Percentiles rank a stretch among this genome's conserved stretches.
phyloP scores from a whole-genome alignment of 2,329 filamentous ascomycete genomes.

The Colletotrichum neosansevieriae region DNA sequence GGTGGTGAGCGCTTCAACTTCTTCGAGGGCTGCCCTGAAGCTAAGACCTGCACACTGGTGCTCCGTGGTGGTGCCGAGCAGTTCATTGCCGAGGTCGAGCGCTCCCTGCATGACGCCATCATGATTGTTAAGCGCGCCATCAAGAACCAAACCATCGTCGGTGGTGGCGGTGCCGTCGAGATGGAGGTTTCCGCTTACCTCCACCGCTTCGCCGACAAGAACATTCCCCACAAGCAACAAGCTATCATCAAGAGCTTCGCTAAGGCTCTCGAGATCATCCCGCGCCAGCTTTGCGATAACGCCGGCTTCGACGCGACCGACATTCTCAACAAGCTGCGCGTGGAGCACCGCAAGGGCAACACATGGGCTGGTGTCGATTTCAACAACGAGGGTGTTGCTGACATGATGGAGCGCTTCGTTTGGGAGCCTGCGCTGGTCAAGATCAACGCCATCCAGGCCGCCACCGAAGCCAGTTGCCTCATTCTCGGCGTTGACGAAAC shows the following conservation, averaged over 20 bases:
- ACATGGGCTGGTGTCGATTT: conserved; percentile 98
- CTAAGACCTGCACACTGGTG: conserved; percentile 96
- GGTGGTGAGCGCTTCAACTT: conserved; percentile 98
- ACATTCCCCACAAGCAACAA: conserved; percentile 95
- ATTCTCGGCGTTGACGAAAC: conserved; percentile 98
- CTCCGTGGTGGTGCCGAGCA: conserved; percentile 97
- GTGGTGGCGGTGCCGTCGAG: conserved; percentile 92
- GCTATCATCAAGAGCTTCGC: conserved; percentile 98
- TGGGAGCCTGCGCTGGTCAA: conserved; percentile 98
- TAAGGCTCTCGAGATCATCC: conserved; percentile 96
- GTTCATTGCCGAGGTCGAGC: conserved; percentile 98
- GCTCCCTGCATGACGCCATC: conserved; percentile 97
- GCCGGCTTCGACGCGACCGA: conserved; percentile 98
- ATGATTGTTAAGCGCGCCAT: conserved; percentile 99
- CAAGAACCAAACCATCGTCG: conserved; percentile 93
- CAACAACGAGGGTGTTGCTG: conserved; percentile 86
- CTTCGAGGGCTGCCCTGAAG: conserved; percentile 94
- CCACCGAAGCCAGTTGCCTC: conserved; percentile 93
- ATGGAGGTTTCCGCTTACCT: conserved; percentile 98
- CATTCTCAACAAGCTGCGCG: conserved; percentile 94
- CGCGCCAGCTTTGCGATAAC: conserved; percentile 97
- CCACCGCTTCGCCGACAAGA: conserved; percentile 91
- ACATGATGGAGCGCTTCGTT: conserved; percentile 96
- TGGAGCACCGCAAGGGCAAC: conserved; percentile 94
- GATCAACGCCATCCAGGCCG: conserved; percentile 96